These are phyloP conservation scores for Tripterygium wilfordii DNA, from an alignment of 177 flowering plant genomes.

Conservation along the genomic window DNA sequence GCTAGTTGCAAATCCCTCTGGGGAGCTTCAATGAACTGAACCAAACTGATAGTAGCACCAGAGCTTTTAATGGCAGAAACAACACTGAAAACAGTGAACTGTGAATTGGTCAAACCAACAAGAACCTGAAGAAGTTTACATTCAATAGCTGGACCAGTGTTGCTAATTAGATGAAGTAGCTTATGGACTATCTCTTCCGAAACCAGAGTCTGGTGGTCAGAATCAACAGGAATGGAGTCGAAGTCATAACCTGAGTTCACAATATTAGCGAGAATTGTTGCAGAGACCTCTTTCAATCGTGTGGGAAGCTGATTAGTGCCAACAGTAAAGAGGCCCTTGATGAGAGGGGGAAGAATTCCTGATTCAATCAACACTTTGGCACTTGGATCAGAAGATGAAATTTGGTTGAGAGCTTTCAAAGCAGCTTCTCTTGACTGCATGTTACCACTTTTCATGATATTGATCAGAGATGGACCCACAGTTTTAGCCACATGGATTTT, in stretches of 20 bases:
- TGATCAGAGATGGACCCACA: slow-evolving; percentile 75
- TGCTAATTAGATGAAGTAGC: slow-evolving; percentile 88
- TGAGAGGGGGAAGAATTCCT: slow-evolving; percentile 88
- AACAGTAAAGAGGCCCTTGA: slow-evolving; percentile 77
- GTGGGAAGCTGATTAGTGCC: slow-evolving; percentile 76
- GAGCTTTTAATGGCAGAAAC: slow-evolving; percentile 88
- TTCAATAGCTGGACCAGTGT: slow-evolving; percentile 94
- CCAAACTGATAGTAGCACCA: slow-evolving; percentile 86
- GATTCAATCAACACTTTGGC: slow-evolving; percentile 67
- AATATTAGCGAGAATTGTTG: slow-evolving; percentile 84
- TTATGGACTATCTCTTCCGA: slow-evolving; percentile 82
- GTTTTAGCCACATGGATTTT: slow-evolving; percentile 70
- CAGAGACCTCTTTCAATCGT: slow-evolving; percentile 85
- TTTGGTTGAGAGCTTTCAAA: slow-evolving; percentile 79
- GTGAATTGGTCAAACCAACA: slow-evolving; percentile 81
- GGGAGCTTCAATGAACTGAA: slow-evolving; percentile 92
- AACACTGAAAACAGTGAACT: slow-evolving; percentile 45
- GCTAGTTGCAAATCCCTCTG: slow-evolving; percentile 82
- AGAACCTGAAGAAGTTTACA: slow-evolving; percentile 96
- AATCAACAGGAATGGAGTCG: slow-evolving; percentile 61
- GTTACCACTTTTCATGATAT: slow-evolving; percentile 60
- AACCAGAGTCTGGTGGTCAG: slow-evolving; percentile 74
- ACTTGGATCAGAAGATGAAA: slow-evolving; percentile 79
- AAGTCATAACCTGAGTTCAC: slow-evolving; percentile 71
- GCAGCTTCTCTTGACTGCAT: slow-evolving; percentile 79